Percentiles rank a stretch among this genome's conserved stretches.
These are phyloP conservation scores for Backusella macrospora DNA, from an alignment of 192 early-diverging fungal species.

Conservation along the genomic window DNA sequence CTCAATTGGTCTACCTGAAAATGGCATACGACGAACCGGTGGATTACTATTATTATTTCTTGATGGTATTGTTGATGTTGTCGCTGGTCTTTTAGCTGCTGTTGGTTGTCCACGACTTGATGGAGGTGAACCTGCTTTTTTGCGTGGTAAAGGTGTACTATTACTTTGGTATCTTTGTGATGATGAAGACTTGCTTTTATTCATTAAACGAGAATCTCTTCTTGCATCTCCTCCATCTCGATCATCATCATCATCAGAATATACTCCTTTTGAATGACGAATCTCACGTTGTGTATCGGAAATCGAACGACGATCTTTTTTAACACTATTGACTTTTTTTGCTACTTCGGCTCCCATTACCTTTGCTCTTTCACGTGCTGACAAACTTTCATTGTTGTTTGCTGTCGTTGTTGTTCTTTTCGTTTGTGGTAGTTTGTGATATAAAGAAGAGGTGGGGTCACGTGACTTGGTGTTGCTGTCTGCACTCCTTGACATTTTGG, in stretches of 20 bases:
- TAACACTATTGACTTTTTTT: constrained; percentile 22
- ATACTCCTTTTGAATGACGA: constrained; percentile 14
- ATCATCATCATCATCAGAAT: background rate
- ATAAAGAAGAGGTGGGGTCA: background rate
- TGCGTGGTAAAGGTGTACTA: constrained; percentile 12
- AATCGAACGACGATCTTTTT: constrained; percentile 35
- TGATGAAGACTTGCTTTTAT: background rate
- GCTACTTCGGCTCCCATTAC: constrained; percentile 29
- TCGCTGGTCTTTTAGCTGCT: background rate
- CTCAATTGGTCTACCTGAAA: constrained; percentile 19
- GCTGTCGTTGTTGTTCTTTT: background rate
- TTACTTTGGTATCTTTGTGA: background rate
- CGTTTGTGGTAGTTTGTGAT: constrained; percentile 10
- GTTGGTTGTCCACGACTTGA: background rate
- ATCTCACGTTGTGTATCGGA: constrained; percentile 37
- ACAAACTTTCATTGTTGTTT: background rate
- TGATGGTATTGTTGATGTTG: background rate
- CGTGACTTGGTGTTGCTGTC: constrained; percentile 17
- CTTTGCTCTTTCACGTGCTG: constrained; percentile 37
- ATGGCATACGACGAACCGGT: constrained; percentile 27
- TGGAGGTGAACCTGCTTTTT: background rate
- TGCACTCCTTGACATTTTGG: background rate
- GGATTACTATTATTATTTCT: background rate
- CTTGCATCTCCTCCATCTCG: background rate
- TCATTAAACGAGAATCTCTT: constrained; percentile 9